These are phyloP conservation scores for Lepidopterella palustris DNA, from an alignment of 495 filamentous ascomycete species.

Conservation along the genomic window DNA sequence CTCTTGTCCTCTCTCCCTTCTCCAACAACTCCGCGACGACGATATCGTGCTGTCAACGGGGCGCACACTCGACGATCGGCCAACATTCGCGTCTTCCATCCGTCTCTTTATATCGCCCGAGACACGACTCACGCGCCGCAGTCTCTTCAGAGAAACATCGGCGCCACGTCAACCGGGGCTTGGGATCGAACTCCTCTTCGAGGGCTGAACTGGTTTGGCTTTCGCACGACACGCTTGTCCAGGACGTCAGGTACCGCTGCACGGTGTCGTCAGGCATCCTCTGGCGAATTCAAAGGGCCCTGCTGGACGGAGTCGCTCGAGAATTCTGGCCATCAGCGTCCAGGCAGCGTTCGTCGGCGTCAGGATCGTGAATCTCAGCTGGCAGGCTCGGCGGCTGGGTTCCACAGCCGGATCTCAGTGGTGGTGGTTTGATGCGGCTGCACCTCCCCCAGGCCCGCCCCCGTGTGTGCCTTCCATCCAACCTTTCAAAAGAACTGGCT, in stretches of 20 bases:
- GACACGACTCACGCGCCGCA: slow-evolving; percentile 8
- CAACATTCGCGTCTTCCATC: background rate
- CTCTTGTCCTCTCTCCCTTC: slow-evolving; percentile 23
- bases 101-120: background rate
- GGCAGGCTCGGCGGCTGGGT: background rate
- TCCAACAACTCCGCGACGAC: slow-evolving; percentile 11
- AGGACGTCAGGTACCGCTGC: background rate
- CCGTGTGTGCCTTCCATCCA: background rate
- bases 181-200: background rate
- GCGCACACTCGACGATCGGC: slow-evolving; percentile 1
- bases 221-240: background rate
- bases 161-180: slow-evolving; percentile 24
- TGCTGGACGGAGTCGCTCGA: too few species aligned
- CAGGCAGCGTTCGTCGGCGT: too few species aligned
- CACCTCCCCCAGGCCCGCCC: background rate
- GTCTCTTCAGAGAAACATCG: slow-evolving; percentile 2
- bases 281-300: too few species aligned
- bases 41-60: slow-evolving; percentile 2
- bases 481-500: background rate
- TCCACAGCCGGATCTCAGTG: background rate
- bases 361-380: background rate
- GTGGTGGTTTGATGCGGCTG: slow-evolving; percentile 3
- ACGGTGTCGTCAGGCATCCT: background rate
- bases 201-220: slow-evolving; percentile 2
- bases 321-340: too few species aligned